phyloP scores from a whole-genome alignment of 2,329 filamentous ascomycete genomes.

The Aspergillus arachidicola region DNA sequence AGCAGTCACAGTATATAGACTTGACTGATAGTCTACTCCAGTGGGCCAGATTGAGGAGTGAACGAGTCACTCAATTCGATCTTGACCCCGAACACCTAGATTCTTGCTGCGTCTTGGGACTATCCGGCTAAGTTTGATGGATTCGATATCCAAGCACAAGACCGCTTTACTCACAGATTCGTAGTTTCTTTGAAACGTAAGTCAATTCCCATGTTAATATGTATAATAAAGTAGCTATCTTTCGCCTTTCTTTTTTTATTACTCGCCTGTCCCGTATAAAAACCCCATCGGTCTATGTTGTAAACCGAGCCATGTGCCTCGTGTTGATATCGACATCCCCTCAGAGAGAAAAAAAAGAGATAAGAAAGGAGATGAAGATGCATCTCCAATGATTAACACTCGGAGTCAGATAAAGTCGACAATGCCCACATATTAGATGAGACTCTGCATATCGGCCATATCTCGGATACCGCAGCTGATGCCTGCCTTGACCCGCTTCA shows the following conservation, averaged over 20 bases:
- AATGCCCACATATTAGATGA: slow-evolving; percentile 23
- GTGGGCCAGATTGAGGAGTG: too few relatives aligned
- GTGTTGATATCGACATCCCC: not conserved
- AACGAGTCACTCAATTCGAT: not conserved
- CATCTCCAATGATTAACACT: not conserved
- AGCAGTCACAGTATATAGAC: too few relatives aligned
- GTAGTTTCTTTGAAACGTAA: not conserved
- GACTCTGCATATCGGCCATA: slow-evolving; percentile 39
- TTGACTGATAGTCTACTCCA: too few relatives aligned
- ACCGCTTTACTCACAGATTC: not conserved
- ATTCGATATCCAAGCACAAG: not conserved
- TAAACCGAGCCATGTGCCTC: not conserved
- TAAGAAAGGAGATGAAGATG: not conserved
- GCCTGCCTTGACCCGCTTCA: slow-evolving; percentile 64
- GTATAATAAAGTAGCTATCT: not conserved
- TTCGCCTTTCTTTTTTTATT: not conserved
- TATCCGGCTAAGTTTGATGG: not conserved
- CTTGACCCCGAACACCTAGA: not conserved
- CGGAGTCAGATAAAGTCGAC: not conserved
- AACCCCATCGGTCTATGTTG: not conserved
- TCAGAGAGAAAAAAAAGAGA: not conserved
- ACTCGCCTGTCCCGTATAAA: not conserved
- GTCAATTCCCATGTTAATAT: not conserved
- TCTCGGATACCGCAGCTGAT: slow-evolving; percentile 62
- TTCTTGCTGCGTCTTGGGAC: not conserved